These are phyloP conservation scores for Globisporangium paddicum DNA, from an alignment of 352 stramenopile species.

Conservation along the genomic window DNA sequence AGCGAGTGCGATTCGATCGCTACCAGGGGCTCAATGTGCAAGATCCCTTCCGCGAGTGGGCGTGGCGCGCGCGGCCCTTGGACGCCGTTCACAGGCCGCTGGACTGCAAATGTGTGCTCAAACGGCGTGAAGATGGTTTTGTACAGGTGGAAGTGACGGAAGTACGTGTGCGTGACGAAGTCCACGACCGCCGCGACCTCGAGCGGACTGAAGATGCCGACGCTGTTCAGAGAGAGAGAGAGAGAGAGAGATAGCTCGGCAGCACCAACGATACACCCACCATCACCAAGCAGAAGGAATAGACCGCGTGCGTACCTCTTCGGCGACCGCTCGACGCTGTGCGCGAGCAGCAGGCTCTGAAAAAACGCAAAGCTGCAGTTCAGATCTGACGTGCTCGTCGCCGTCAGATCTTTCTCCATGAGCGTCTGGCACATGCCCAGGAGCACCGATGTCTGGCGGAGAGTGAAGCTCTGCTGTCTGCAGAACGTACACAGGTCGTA, in stretches of 20 bases:
- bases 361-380: constrained; percentile 53
- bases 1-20: not conserved
- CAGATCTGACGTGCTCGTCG: constrained; percentile 41
- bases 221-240: no score
- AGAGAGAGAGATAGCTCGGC: no score
- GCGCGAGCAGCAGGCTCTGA: constrained; percentile 48
- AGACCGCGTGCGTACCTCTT: constrained; percentile 37
- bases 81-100: constrained; percentile 39
- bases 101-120: constrained; percentile 43
- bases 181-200: constrained; percentile 62
- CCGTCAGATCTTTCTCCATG: constrained; percentile 50
- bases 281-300: constrained; percentile 2
- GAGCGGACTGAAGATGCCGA: constrained; percentile 45
- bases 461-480: constrained; percentile 49
- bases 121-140: constrained; percentile 76
- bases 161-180: constrained; percentile 76
- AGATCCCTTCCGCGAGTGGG: constrained; percentile 33
- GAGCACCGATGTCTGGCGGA: constrained; percentile 56
- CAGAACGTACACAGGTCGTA: constrained; percentile 42
- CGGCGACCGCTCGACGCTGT: constrained; percentile 65
- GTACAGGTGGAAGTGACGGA: constrained; percentile 75
- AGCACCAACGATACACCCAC: no score
- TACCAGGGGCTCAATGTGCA: constrained; percentile 19
- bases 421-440: constrained; percentile 66
- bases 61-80: constrained; percentile 30